Base-by-base conservation (phyloP, 2,329 filamentous ascomycete genomes). In the Xylariaceae sp. region DNA sequence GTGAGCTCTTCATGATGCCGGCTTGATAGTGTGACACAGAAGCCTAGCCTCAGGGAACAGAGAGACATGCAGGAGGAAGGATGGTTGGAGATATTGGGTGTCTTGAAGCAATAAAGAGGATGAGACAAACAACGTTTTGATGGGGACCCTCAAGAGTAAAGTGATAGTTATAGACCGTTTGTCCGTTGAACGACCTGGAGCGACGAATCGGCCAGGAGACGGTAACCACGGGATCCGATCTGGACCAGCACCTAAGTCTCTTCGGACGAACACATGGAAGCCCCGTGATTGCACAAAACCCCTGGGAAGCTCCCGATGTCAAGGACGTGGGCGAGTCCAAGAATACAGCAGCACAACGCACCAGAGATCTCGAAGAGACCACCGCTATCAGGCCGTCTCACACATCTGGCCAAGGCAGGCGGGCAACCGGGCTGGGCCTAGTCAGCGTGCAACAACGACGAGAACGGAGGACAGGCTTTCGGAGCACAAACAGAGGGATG, bases 51-150 rank as follows among this genome's bases (percentile, higher is more conserved):
- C 22, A 32, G 17, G 25, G 13, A 23, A 17, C 37, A 29, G 34
- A 42, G 31, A 50, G 40, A 53, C 47, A 52, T 43, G 40, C 34
- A 49, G 44, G 29, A 33, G 29, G 23, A 23, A 36, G 17, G 23
- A 19, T 22, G 27, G 24, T 32, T 16, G 24, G 26, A 21, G 32
- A 29, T 15, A 39, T 35, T 33, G 22, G 29, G 25, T 46, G 44
- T 47, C 40, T 46, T 37, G 40, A 47, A 45, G 38, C 21, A 46
- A 43, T 43, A 34, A 35, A n/a, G 12, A 10, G 18, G 35, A 39
- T 41, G 32, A 50, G 36, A 48, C 40, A 45, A 24, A 24, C 45
- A 44, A 19, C 28, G 44, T 14, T 19, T 33, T 32, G 19, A 16
- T 19, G 26, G 39, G 42, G 18, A 29, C n/a, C 14, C 13, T 14